Evolutionary conservation across 352 stramenopile species (phyloP), one percentile per base, ranked within the genome.

Genomic region (Pythium vanterpoolii): DNA sequence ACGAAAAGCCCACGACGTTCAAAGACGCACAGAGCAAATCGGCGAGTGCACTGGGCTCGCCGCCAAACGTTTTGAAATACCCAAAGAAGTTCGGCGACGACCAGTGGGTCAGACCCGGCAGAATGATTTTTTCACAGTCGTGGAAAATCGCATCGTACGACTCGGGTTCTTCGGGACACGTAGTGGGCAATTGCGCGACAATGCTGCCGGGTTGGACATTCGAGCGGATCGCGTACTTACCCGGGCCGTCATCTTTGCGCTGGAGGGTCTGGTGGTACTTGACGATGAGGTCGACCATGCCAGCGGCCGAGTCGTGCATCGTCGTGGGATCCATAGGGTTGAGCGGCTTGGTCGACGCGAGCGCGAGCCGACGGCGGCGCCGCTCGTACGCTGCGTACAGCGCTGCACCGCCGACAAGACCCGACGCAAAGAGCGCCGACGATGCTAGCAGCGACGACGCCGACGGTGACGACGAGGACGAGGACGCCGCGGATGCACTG

Each of bases 21-120:
- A 86, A 55, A 24, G 72, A 82, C 36, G 78, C 74, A 46, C 67
- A 79, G 18, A 87, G 57, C 38, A 78, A 73, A 42, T 87, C 77
- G 10, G 74, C 77, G n/a, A 87, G 56, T 19, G 77, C 68, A 46
- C 72, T 83, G 6, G 78, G 75, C 46, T 85, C 76, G 27, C 69
- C 69, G 31, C 66, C 72, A 44, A 68, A 73, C 10, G 68, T 70
- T 51, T 85, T 85, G 53, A 86, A 88, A 64, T 88, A 89, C 26
- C 74, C 76, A 38, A 83, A 83, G 59, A 90, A 89, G 49, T 81
- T 74, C 26, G 74, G 74, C 38, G 78, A 74, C 53, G 77, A 68
- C 82, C 82, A 91, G 66, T 91, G 79, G 13, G 77, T 87, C 23
- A 91, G 66, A 13, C 70, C 76, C 0, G 82, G 82, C 51, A 91